Base-by-base conservation (phyloP, 805 yeast species). In the Monosporozyma siamensis region DNA sequence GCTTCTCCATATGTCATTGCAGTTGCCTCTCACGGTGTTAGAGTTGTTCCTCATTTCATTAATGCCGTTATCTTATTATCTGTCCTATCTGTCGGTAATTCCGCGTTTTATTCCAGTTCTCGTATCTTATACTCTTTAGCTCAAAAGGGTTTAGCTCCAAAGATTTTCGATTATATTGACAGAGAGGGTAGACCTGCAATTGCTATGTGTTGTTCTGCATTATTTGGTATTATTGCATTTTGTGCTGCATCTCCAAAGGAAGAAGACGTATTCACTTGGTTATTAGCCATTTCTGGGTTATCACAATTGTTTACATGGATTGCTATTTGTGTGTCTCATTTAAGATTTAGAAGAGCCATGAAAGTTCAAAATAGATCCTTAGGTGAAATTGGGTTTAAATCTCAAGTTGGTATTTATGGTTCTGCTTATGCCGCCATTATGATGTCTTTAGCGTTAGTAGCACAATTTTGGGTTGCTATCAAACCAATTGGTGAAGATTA, bases 1-100 rank as follows among this genome's bases (percentile, higher is more conserved):
- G 78, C 82, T 1, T 80, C 87, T 14, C 86, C 87, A 24, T 80
- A 74, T 51, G 83, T 80, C 44, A 70, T 80, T 55, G 82, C 85
- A 26, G 67, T 78, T 42, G 59, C 69, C 23, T 66, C 69, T 43
- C 82, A 74, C 29, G 82, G 82, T 52, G 76, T 81, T 50, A 64
- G 67, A 39, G 84, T 77, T 34, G 71, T 80, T 39, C 88, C 88
- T 39, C 75, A 80, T 38, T 77, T 82, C 49, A 79, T 82, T 67
- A 82, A 82, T 57, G 84, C 77, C 15, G 86, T 81, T 39, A 80
- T 82, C 51, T 65, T 82, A 62, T 57, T 82, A 41, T 80, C 88
- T 1, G 87, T 82, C 23, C 58, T 80, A 41, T 81, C 88, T 6
- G 88, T 81, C 42, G 88, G 85, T 56, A 82, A 82, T 66, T 77